Evolutionary conservation across 148 eudicot species (phyloP).

Genomic region (Amaranthus palmeri): DNA sequence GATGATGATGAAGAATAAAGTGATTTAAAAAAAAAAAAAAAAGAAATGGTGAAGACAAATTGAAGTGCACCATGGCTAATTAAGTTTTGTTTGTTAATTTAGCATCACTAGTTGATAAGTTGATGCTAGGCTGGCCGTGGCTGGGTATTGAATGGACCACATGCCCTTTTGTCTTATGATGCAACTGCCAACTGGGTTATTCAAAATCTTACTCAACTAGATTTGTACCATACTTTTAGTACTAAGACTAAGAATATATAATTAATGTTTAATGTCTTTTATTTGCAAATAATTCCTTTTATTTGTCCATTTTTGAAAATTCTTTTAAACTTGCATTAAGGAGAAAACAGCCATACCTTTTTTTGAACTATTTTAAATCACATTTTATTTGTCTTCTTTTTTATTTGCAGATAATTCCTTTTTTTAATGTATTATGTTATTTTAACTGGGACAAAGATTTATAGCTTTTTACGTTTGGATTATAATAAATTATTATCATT

Average conservation of each 20-base stretch:
- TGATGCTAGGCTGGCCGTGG: too few relatives aligned
- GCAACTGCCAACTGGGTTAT: conserved; percentile 1
- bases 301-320: neutral
- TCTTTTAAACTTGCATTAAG: neutral
- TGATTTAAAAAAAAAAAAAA: conserved; percentile 5
- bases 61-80: neutral
- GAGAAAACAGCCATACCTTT: too few relatives aligned
- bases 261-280: too few relatives aligned
- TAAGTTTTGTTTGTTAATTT: neutral
- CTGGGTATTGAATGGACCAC: conserved; percentile 30
- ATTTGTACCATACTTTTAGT: neutral
- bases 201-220: conserved; percentile 1
- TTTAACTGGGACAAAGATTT: too few relatives aligned
- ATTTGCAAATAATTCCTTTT: neutral
- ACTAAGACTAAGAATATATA: too few relatives aligned
- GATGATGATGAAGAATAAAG: too few relatives aligned
- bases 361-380: too few relatives aligned
- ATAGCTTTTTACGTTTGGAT: too few relatives aligned
- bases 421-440: too few relatives aligned
- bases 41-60: neutral
- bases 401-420: too few relatives aligned
- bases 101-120: conserved; percentile 2
- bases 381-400: too few relatives aligned
- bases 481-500: too few relatives aligned
- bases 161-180: conserved; percentile 15